Base-by-base conservation (phyloP, 768 basidiomycete species). In the Leccinum disarticulatum region DNA sequence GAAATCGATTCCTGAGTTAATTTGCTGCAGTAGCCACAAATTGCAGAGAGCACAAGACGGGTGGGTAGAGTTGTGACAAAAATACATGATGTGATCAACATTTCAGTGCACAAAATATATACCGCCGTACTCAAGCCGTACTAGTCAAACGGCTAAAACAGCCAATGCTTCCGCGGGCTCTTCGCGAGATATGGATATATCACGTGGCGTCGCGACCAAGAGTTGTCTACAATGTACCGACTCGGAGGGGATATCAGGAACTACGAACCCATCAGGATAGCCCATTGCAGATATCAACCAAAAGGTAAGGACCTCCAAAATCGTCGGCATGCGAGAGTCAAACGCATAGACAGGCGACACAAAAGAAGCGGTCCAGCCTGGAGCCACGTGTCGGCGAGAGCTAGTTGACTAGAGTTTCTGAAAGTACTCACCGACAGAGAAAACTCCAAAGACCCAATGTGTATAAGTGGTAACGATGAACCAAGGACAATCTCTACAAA, bases 241-340 rank as follows among this genome's bases (percentile, higher is more conserved):
- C 22, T 74, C 73, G 10, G 36, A 27, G 7, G 65, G 48, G 28
- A 66, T 62, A 46, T 73, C 69, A 30, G 73, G 73, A 15, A 73
- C 63, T 14, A 59, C 53, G 51, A 75, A 74, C 14, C 73, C 69
- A 46, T 70, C 73, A 3, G 69, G 61, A 38, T 78, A 65, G 0
- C 71, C 74, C 78, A 82, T 80, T 10, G 83, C 80, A 54, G 84
- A 84, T 38, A 76, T 76, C 52, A 83, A 67, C 85, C 86, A 87
- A 68, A 79, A 86, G 8, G 77, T 69, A 25, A 87, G 68, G 59
- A 76, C 72, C 69, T 85, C 81, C 56, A 82, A 63, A 51, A 86
- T 74, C 13, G 81, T 79, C n/a, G 83, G 85, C 14, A 67, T 69
- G 50, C 64, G 60, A 25, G 73, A 64, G 64, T 82, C 72, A 61